Evolutionary conservation across 164 flowering plant genomes (phyloP), one percentile per base, ranked within the genome.

Genomic region (Liquidambar formosana): DNA sequence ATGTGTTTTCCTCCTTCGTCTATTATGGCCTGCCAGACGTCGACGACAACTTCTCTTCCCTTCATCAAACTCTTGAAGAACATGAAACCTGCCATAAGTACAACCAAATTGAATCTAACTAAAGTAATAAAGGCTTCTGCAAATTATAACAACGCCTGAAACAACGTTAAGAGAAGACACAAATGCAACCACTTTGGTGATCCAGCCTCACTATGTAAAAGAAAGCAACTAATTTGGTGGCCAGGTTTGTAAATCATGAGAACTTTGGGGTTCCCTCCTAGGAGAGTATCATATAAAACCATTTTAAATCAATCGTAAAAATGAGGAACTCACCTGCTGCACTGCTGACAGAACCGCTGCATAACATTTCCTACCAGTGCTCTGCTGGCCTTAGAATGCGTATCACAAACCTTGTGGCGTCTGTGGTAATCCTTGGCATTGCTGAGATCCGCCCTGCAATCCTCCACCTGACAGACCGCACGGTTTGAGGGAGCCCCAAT

Each of bases 331-430:
- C 61, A 92, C 99, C 99, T 89, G 71, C 99, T 95, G 67, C 99
- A 95, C 79, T 95, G 99, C 83, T 95, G 99, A 82, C 99, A 95
- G 64, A 95, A 95, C 28, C 99, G 79, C 76, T 95, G 99, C 96
- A 93, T 80, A 75, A 81, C 82, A 69, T 84, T 85, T 49, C 88
- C 93, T 4, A 95, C 99, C 43, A 87, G 77, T 21, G 94, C 97
- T 48, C 62, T 74, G 59, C 75, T 82, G 41, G 94, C 94, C 78
- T 95, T 95, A 43, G 99, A 92, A 66, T 95, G 99, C 73, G 83
- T 69, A 61, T 88, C 94, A 68, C 99, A 95, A 44, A 95, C 97
- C 76, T 92, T 95, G 76, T 95, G 99, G 14, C 97, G 82, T 65
- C 97, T 75, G 75, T 92, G 97, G 74, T 95, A 95, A 68, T 91